Conservation (phyloP, 768 basidiomycete genomes). For the Gloeophyllum trabeum region DNA sequence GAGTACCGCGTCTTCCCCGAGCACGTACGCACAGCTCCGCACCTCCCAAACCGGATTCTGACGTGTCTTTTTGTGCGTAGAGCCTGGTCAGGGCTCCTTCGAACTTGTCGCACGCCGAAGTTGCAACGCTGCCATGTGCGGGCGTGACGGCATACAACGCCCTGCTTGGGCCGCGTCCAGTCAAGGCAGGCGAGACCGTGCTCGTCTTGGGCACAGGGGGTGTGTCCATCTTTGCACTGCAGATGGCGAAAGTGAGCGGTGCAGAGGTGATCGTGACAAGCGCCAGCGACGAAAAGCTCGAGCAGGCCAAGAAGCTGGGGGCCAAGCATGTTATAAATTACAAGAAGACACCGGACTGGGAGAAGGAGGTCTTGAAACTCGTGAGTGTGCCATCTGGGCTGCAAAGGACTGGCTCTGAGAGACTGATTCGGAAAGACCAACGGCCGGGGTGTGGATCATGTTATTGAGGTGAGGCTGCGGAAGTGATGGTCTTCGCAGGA, state of each 20-base stretch:
- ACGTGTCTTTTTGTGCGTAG: neutral
- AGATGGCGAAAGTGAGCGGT: slow-evolving; percentile 50
- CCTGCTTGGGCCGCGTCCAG: slow-evolving; percentile 31
- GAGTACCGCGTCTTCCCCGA: slow-evolving; percentile 10
- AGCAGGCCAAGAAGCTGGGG: slow-evolving; percentile 36
- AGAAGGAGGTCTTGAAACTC: slow-evolving; percentile 31
- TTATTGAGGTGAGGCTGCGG: no score
- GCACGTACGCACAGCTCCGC: neutral
- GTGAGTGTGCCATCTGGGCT: no score
- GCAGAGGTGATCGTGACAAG: slow-evolving; percentile 56
- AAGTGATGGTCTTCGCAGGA: no score
- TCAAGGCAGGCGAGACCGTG: slow-evolving; percentile 49
- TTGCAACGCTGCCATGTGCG: slow-evolving; percentile 23
- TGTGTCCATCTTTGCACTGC: slow-evolving; percentile 45
- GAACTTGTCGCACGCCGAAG: slow-evolving; percentile 18
- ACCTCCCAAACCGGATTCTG: neutral
- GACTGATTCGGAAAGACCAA: slow-evolving; percentile 5
- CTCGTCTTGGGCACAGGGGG: slow-evolving; percentile 45
- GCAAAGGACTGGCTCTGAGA: no score
- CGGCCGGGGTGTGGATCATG: slow-evolving; percentile 21
- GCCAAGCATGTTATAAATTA: slow-evolving; percentile 51
- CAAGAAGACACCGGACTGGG: slow-evolving; percentile 39
- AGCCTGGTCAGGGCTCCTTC: slow-evolving; percentile 15
- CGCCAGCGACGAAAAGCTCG: slow-evolving; percentile 51
- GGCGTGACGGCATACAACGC: slow-evolving; percentile 55